Percentiles rank a stretch among this genome's conserved stretches.
Evolutionary conservation across 768 basidiomycete species (phyloP).

Genomic region (Crassisporium funariophilum): DNA sequence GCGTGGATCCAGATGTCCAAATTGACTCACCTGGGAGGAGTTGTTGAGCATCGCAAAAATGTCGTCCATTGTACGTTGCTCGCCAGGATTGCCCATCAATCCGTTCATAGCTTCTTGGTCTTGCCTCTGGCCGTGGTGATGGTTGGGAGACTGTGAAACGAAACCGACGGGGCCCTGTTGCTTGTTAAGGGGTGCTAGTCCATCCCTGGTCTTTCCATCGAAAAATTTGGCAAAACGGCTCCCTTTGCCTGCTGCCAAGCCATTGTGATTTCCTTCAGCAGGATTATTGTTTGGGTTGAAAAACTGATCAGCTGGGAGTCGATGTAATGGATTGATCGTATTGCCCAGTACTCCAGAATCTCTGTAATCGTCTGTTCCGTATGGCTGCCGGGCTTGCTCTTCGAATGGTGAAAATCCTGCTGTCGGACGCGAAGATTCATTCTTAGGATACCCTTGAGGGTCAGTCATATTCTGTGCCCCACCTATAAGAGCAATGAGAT

Average conservation of each 20-base stretch:
- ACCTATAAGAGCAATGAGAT: constrained; percentile 4
- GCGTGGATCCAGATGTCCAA: not conserved
- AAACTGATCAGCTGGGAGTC: constrained; percentile 20
- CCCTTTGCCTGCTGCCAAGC: constrained; percentile 62
- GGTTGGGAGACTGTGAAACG: constrained; percentile 47
- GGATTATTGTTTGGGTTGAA: constrained; percentile 19
- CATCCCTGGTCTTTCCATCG: constrained; percentile 66
- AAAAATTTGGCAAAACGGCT: constrained; percentile 90
- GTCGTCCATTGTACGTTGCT: constrained; percentile 73
- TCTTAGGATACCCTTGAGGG: constrained; percentile 19
- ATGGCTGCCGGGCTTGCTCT: constrained; percentile 36
- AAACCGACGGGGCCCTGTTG: constrained; percentile 38
- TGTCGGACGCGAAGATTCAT: constrained; percentile 29
- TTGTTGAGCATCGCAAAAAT: constrained; percentile 80
- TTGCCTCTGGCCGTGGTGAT: constrained; percentile 50
- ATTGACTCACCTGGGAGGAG: constrained; percentile 65
- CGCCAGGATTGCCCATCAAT: constrained; percentile 39
- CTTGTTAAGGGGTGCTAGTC: constrained; percentile 34
- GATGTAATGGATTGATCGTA: constrained; percentile 15
- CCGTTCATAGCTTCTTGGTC: too few species aligned
- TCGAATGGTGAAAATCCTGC: constrained; percentile 62
- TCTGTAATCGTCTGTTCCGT: constrained; percentile 16
- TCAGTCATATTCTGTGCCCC: constrained; percentile 10
- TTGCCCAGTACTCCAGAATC: constrained; percentile 12
- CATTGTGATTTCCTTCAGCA: constrained; percentile 37